Evolutionary conservation across 1,139 yeast species (phyloP).

Genomic region (Yueomyces sp.): DNA sequence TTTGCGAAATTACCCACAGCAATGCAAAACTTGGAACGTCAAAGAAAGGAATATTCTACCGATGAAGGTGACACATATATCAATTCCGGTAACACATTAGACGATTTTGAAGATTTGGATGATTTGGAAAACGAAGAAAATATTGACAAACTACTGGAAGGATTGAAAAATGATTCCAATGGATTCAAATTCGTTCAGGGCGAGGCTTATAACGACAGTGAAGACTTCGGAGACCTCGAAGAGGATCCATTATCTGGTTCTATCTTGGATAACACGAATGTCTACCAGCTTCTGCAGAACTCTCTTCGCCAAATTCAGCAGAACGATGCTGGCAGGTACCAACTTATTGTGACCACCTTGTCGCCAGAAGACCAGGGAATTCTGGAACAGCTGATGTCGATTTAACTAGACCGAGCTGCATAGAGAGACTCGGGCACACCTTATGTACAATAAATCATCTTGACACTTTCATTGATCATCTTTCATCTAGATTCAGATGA

Average conservation of each 20-base stretch:
- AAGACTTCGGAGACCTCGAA: conserved; percentile 42
- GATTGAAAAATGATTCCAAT: conserved; percentile 32
- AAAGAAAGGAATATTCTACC: conserved; percentile 38
- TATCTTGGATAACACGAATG: conserved; percentile 62
- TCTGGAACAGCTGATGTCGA: conserved; percentile 13
- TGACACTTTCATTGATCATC: no score
- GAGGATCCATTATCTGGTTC: conserved; percentile 79
- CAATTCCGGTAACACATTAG: conserved; percentile 20
- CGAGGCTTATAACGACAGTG: conserved; percentile 26
- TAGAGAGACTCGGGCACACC: no score
- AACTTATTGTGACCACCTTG: conserved; percentile 21
- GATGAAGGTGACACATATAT: conserved; percentile 24
- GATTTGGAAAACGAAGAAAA: conserved; percentile 23
- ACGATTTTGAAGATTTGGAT: conserved; percentile 20
- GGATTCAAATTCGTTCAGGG: conserved; percentile 26
- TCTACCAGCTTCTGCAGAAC: conserved; percentile 41
- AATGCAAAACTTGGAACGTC: conserved; percentile 47
- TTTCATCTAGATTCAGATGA: no score
- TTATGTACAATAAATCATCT: no score
- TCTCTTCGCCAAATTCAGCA: conserved; percentile 21
- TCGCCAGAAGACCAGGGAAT: conserved; percentile 25
- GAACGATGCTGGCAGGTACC: conserved; percentile 26
- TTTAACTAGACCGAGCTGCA: no score
- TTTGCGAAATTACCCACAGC: conserved; percentile 61
- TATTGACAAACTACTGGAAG: conserved; percentile 28